phyloP scores from a whole-genome alignment of 306 rosid genomes.

The Geum urbanum region DNA sequence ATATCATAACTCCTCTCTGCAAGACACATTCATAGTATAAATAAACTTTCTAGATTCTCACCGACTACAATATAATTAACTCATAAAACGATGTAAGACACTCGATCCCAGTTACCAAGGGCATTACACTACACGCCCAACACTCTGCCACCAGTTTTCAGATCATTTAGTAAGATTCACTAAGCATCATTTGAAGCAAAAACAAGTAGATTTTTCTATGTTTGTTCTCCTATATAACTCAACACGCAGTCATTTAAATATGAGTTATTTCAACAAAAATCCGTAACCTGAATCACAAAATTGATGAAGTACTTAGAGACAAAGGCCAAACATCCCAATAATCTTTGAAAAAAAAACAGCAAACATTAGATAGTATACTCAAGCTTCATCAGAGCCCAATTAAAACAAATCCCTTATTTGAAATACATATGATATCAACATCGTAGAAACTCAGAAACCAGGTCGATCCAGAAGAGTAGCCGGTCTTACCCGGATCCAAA shows the following conservation, averaged over 20 bases:
- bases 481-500: constrained; percentile 19
- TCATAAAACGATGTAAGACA: neutral
- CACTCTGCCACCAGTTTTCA: neutral
- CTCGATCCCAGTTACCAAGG: neutral
- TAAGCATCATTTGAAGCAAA: neutral
- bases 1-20: neutral
- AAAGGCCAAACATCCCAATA: constrained; percentile 5
- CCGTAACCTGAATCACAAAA: neutral
- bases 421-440: constrained; percentile 33
- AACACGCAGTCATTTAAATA: neutral
- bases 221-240: neutral
- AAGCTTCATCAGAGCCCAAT: constrained; percentile 21
- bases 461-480: constrained; percentile 30
- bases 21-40: neutral
- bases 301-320: neutral
- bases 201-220: neutral
- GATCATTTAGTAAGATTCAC: neutral
- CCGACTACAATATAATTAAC: neutral
- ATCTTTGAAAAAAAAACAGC: neutral
- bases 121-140: neutral
- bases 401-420: constrained; percentile 27
- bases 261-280: too few relatives aligned
- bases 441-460: constrained; percentile 5
- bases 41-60: neutral
- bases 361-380: constrained; percentile 7